Base-by-base conservation (phyloP, 2,329 filamentous ascomycete genomes). In the Calonectria henricotiae region DNA sequence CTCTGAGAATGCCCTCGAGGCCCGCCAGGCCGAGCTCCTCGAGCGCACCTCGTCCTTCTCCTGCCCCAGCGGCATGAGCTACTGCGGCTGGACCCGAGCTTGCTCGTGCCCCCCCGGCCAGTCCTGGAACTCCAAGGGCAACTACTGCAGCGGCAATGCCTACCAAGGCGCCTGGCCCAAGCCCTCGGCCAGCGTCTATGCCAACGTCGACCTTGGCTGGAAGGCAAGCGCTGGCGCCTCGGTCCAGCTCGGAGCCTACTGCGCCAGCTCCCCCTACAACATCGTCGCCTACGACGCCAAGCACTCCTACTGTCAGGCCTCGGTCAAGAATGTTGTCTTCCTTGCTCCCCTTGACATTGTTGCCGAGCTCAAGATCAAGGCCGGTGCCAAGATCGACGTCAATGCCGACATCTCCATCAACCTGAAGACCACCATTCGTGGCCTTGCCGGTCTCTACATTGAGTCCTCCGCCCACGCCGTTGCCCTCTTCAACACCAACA, bases 51-150 rank as follows among this genome's bases (percentile, higher is more conserved):
- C 46, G 1, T 64, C 46, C 37, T 66, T 55, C 43, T 60, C 64
- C 15, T 83, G 82, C 77, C 81, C 81, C 41, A 67, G 64, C 13
- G 69, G 71, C 74, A 83, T 83, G 82, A 71, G 62, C 73, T 83
- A 83, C 79, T 80, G 78, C 76, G 77, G 79, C 69, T 83, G 82
- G 82, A 79, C 78, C 69, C 80, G 79, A 74, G 67, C 85, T 37
- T 87, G 86, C 78, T 77, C 85, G 17, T 86, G 86, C 69, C 71
- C 81, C 15, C 81, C 83, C 15, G 85, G 84, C 68, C 80, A 83
- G 77, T 77, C 80, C 65, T 82, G 81, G 70, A 83, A 86, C 49
- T 68, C 75, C 51, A 63, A 71, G 62, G 74, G 71, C 65, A 30
- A 44, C 41, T 78, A 39, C 49, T 83, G 82, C 69, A 47, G 70